These are phyloP conservation scores for Trichoderma harzianum DNA, from an alignment of 2,329 filamentous ascomycete genomes.

Conservation along the genomic window DNA sequence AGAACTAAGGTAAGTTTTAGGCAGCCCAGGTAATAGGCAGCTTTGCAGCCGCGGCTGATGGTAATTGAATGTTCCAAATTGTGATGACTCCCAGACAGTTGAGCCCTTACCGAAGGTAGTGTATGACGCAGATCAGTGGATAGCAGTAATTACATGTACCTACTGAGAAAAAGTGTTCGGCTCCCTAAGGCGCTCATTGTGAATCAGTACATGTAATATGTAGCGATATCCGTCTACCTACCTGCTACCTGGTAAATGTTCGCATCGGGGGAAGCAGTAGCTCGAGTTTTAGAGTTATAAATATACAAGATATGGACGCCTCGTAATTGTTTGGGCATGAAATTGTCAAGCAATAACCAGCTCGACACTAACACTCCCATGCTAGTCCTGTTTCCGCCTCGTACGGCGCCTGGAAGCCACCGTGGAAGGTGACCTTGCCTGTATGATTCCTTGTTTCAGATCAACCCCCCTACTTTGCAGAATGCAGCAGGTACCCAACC, in stretches of 20 bases:
- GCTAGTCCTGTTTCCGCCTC: not conserved
- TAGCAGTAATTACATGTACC: not conserved
- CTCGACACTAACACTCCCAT: not conserved
- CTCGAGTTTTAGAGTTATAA: not conserved
- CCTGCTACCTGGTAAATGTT: not conserved
- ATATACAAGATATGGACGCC: not conserved
- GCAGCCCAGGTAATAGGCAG: not conserved
- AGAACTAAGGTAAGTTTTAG: not conserved
- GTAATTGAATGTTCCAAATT: not conserved
- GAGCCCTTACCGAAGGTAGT: not conserved
- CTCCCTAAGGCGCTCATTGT: not conserved
- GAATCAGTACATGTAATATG: not conserved
- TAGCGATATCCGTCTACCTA: not conserved
- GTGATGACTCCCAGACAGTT: not conserved
- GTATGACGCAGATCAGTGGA: not conserved
- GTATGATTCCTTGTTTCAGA: conserved; percentile 3
- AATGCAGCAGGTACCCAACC: conserved; percentile 10
- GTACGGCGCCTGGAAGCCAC: not conserved
- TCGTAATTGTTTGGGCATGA: not conserved
- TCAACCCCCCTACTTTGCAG: conserved; percentile 11
- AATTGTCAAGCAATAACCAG: not conserved
- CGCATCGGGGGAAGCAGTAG: not conserved
- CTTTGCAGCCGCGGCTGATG: not conserved
- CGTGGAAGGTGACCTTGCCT: not conserved
- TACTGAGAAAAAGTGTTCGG: not conserved